Conservation (phyloP, 805 yeast species). For the Kazachstania viticola region DNA sequence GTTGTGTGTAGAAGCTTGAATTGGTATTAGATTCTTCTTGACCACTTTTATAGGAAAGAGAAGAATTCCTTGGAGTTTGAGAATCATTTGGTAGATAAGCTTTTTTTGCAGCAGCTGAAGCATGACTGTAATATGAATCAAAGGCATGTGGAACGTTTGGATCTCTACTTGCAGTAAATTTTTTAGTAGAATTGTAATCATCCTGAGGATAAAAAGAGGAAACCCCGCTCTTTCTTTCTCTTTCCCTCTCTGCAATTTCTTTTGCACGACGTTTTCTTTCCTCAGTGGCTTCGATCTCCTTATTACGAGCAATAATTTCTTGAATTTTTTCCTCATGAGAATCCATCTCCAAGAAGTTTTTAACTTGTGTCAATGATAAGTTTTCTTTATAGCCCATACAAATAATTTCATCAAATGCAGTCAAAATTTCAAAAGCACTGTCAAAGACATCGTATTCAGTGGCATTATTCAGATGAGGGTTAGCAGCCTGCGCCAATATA, state of each 20-base stretch:
- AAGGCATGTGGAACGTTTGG: constrained; percentile 28
- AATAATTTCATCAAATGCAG: constrained; percentile 90
- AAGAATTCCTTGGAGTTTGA: no score
- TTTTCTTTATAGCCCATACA: constrained; percentile 85
- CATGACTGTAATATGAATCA: constrained; percentile 28
- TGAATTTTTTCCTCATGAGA: constrained; percentile 97
- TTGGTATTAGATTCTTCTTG: constrained; percentile 9
- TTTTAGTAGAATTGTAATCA: constrained; percentile 11
- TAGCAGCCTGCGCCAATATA: constrained; percentile 70
- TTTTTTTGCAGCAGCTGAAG: constrained; percentile 30
- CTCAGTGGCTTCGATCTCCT: constrained; percentile 93
- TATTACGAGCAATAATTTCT: constrained; percentile 92
- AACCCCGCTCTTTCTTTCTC: constrained; percentile 26
- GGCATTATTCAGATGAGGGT: constrained; percentile 48
- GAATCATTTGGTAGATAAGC: constrained; percentile 19
- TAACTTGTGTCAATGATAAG: constrained; percentile 67
- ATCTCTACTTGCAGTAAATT: constrained; percentile 16
- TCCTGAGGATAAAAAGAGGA: constrained; percentile 26
- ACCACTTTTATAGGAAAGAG: no score
- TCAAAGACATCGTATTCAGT: constrained; percentile 78
- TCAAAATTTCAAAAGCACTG: constrained; percentile 76
- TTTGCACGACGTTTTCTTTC: constrained; percentile 93
- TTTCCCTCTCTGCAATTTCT: constrained; percentile 72
- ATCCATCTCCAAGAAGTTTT: constrained; percentile 90
- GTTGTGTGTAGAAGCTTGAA: constrained; percentile 1